Conservation (phyloP, 208 protist species). For the Trypanosoma vivax region DNA sequence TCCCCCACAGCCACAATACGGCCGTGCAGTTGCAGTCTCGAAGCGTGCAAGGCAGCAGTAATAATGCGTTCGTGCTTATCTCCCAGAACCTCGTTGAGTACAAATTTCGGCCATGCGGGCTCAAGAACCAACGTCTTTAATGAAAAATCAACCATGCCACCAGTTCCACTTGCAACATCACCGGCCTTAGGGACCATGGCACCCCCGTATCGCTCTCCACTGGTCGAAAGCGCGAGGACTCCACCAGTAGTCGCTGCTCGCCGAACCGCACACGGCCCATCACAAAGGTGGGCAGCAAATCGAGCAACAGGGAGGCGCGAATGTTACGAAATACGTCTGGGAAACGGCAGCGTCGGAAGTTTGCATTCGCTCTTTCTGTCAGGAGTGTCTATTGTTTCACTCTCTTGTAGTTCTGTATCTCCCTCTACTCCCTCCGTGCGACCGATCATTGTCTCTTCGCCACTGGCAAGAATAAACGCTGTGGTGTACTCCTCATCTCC, state of each 20-base stretch:
- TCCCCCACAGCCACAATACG: conserved; percentile 60
- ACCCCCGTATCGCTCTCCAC: neutral
- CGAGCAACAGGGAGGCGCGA: conserved; percentile 27
- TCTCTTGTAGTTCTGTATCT: neutral
- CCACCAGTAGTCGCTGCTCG: neutral
- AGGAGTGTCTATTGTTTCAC: neutral
- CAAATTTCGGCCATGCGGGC: conserved; percentile 43
- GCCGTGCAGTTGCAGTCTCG: conserved; percentile 29
- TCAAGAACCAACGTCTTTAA: conserved; percentile 14
- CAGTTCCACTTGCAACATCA: too few species aligned
- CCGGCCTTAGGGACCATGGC: neutral
- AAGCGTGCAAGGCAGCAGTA: conserved; percentile 23
- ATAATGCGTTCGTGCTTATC: conserved; percentile 44
- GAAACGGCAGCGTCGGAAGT: too few species aligned
- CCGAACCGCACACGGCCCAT: neutral
- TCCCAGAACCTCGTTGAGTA: conserved; percentile 46
- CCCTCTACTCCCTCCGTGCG: neutral
- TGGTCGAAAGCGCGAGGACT: conserved; percentile 12
- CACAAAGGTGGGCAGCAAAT: conserved; percentile 5
- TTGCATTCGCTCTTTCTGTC: too few species aligned
- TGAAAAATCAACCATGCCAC: conserved; percentile 3
- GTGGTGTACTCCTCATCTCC: conserved; percentile 27
- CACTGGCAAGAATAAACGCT: conserved; percentile 22
- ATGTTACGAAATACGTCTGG: conserved; percentile 65
- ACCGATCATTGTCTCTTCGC: neutral